Evolutionary conservation across 805 yeast species (phyloP).

Genomic region (Sugiyamaella americana): DNA sequence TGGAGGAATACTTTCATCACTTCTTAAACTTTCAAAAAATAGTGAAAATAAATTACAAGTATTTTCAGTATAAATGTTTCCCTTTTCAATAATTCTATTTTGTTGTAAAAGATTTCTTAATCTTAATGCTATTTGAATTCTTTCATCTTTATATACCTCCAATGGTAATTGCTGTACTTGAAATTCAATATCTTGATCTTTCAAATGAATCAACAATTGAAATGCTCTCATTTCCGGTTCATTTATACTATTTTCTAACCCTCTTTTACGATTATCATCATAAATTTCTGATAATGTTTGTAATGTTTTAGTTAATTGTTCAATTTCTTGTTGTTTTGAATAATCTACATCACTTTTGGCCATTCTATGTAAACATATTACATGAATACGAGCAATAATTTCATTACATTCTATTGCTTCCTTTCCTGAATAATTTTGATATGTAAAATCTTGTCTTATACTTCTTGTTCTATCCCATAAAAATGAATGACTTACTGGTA

Average conservation of each 20-base stretch:
- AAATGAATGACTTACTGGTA: slow-evolving; percentile 85
- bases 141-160: slow-evolving; percentile 44
- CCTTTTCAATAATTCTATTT: slow-evolving; percentile 37
- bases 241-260: slow-evolving; percentile 44
- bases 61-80: slow-evolving; percentile 51
- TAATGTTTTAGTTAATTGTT: slow-evolving; percentile 85
- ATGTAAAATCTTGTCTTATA: slow-evolving; percentile 93
- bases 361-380: slow-evolving; percentile 78
- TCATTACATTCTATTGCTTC: slow-evolving; percentile 94
- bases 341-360: slow-evolving; percentile 65
- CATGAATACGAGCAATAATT: slow-evolving; percentile 81
- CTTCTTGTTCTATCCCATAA: slow-evolving; percentile 97
- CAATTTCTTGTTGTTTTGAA: slow-evolving; percentile 92
- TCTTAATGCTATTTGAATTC: slow-evolving; percentile 65
- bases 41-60: slow-evolving; percentile 53
- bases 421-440: slow-evolving; percentile 87
- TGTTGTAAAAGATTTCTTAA: slow-evolving; percentile 62
- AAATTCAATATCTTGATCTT: slow-evolving; percentile 81
- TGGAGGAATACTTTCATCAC: slow-evolving; percentile 50
- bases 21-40: slow-evolving; percentile 52
- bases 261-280: slow-evolving; percentile 65
- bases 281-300: slow-evolving; percentile 87
- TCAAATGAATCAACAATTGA: slow-evolving; percentile 66
- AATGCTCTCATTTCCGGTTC: slow-evolving; percentile 94
- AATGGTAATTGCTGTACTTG: slow-evolving; percentile 63